Evolutionary conservation across 2,329 filamentous ascomycete species (phyloP).

Genomic region (Ophiocordyceps camponoti-floridani): DNA sequence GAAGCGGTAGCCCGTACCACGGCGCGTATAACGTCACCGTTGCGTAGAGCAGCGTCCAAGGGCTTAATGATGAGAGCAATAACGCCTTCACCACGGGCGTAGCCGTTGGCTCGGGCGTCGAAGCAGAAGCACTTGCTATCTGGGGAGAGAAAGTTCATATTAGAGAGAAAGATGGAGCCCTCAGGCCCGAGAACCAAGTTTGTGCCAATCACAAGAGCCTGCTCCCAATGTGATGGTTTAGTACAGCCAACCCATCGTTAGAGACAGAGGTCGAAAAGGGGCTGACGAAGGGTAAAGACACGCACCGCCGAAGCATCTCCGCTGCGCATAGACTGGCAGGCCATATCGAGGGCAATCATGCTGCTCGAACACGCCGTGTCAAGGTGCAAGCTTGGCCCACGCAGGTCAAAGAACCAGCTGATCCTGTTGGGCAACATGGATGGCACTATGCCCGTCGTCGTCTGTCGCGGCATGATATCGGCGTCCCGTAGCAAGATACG

Average conservation of each 20-base stretch:
- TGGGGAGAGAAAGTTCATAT: neutral
- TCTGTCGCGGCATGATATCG: conserved; percentile 11
- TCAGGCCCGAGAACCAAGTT: neutral
- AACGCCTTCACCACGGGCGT: conserved; percentile 24
- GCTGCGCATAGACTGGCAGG: conserved; percentile 6
- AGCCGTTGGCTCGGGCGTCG: conserved; percentile 17
- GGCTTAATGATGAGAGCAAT: conserved; percentile 17
- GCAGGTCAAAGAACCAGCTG: conserved; percentile 18
- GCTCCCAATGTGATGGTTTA: neutral
- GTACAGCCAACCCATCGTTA: too few species aligned
- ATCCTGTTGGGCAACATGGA: conserved; percentile 16
- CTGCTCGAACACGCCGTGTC: conserved; percentile 17
- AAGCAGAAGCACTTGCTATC: conserved; percentile 4
- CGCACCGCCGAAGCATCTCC: conserved; percentile 5
- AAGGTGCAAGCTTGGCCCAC: conserved; percentile 12
- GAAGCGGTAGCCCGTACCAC: conserved; percentile 11
- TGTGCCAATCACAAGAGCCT: neutral
- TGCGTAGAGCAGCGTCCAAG: conserved; percentile 19
- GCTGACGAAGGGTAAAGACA: neutral
- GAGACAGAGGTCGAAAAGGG: neutral
- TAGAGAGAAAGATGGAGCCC: neutral
- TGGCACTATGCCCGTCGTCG: conserved; percentile 10
- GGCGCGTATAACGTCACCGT: conserved; percentile 13
- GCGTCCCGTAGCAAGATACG: conserved; percentile 9
- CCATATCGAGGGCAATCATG: conserved; percentile 11